A percentile compares a stretch with the other conserved stretches of the same genome.
Conservation (phyloP, 1,284 basidiomycete species). For the Somion occarium region DNA sequence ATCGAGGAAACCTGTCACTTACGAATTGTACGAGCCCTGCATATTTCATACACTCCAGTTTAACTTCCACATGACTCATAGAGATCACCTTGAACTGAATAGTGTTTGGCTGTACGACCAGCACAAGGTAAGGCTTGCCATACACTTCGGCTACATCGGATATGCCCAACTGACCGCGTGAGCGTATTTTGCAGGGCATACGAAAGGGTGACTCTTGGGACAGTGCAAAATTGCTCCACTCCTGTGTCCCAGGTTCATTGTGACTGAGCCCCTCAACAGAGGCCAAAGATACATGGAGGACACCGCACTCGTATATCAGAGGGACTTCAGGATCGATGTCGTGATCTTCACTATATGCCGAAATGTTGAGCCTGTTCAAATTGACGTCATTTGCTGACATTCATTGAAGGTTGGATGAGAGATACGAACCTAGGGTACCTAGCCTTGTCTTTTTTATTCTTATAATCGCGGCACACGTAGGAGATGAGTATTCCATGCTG, state of each 20-base stretch:
- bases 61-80: neutral
- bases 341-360: constrained; percentile 38
- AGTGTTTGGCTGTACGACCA: constrained; percentile 38
- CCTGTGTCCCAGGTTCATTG: constrained; percentile 35
- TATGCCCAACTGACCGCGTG: constrained; percentile 31
- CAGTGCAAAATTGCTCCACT: constrained; percentile 33
- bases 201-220: constrained; percentile 37
- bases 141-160: constrained; percentile 43
- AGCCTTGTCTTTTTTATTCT: constrained; percentile 10
- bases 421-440: neutral
- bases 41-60: neutral
- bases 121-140: constrained; percentile 38
- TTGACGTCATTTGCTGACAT: neutral
- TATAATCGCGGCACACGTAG: constrained; percentile 32
- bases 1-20: neutral
- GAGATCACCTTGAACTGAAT: constrained; percentile 44
- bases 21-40: neutral
- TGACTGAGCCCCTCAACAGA: constrained; percentile 47
- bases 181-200: constrained; percentile 34
- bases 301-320: constrained; percentile 47
- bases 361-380: constrained; percentile 38
- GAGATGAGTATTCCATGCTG: constrained; percentile 55
- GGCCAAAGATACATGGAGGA: constrained; percentile 42
- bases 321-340: constrained; percentile 45
- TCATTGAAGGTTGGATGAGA: no score